Evolutionary conservation across 2,329 filamentous ascomycete genomes (phyloP), one percentile per base, ranked within the genome.

Genomic region (Xylariomycetidae sp.): DNA sequence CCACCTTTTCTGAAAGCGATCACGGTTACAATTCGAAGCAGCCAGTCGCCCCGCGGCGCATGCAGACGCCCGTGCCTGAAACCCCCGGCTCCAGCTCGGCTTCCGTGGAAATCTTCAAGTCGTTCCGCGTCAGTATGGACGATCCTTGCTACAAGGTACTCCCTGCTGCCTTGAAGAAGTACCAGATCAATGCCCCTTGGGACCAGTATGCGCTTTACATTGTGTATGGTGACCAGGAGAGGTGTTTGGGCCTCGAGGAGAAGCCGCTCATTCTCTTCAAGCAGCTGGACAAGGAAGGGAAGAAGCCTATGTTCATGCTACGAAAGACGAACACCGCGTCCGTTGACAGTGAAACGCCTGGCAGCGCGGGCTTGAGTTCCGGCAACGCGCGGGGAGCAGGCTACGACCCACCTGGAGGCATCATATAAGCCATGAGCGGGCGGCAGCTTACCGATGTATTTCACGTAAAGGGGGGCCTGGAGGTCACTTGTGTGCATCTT

Each of bases 261-360:
- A 90, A 93, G 52, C 92, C 92, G 8, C 67, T 98, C 38, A 93
- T 95, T 42, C 64, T 98, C 42, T 98, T 98, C 65, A 98, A 98
- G 64, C 89, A 96, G 58, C 68, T 98, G 36, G 89, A 96, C 56
- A 89, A 89, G 58, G 92, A 96, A 65, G 92, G 92, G 29, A 84
- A 93, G 63, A 98, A 96, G 58, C 92, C 92, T 15, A 96, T 96
- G 92, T 98, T 98, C 55, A 98, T 98, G 92, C 67, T 98, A 36
- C 70, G 92, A 37, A 79, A 79, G 59, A 79, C 73, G 20, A 75
- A 72, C 29, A 70, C 67, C 24, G 70, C 70, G 8, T 64, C 63
- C 32, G 62, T 62, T 16, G 73, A 76, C 31, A 53, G 44, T 12
- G 70, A 72, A 27, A 60, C 64, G 1, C 70, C 70, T 8, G 72